phyloP scores from a whole-genome alignment of 1,139 yeast species.

The Sugiyamaella neomexicana region DNA sequence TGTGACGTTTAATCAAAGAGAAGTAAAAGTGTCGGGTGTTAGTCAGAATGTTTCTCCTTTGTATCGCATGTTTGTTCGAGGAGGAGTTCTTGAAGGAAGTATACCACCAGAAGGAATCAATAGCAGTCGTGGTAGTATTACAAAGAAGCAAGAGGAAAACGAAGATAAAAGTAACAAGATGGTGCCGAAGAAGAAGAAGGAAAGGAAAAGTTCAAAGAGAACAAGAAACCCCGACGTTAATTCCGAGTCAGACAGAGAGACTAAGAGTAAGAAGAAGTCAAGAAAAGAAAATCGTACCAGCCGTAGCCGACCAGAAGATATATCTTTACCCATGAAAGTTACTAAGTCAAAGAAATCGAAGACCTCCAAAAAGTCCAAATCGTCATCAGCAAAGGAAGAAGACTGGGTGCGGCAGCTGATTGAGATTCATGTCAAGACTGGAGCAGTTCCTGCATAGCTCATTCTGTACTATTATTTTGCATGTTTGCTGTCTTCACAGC shows the following conservation, averaged over 20 bases:
- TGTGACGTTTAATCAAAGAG: constrained; percentile 42
- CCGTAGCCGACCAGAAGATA: neutral
- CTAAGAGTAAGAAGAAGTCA: constrained; percentile 12
- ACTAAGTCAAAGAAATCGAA: neutral
- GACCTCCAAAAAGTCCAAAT: neutral
- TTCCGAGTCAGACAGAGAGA: constrained; percentile 3
- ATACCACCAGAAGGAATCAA: constrained; percentile 37
- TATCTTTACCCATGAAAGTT: neutral
- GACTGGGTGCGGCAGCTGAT: constrained; percentile 15
- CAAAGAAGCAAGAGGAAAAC: constrained; percentile 30
- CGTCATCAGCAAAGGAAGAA: constrained; percentile 10
- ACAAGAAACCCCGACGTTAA: neutral
- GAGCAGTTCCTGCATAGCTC: constrained; percentile 3
- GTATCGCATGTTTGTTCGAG: constrained; percentile 72
- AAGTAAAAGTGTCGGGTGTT: constrained; percentile 36
- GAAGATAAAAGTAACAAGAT: constrained; percentile 27
- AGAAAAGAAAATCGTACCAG: constrained; percentile 7
- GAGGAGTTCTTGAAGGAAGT: constrained; percentile 82
- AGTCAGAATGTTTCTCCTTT: constrained; percentile 46
- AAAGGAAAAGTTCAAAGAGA: constrained; percentile 1
- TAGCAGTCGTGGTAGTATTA: constrained; percentile 26
- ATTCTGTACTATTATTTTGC: neutral
- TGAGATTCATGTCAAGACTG: constrained; percentile 3
- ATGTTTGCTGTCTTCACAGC: too few species aligned
- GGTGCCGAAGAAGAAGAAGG: constrained; percentile 14